These are phyloP conservation scores for Davidsoniella virescens DNA, from an alignment of 2,329 filamentous ascomycete genomes.

Conservation along the genomic window DNA sequence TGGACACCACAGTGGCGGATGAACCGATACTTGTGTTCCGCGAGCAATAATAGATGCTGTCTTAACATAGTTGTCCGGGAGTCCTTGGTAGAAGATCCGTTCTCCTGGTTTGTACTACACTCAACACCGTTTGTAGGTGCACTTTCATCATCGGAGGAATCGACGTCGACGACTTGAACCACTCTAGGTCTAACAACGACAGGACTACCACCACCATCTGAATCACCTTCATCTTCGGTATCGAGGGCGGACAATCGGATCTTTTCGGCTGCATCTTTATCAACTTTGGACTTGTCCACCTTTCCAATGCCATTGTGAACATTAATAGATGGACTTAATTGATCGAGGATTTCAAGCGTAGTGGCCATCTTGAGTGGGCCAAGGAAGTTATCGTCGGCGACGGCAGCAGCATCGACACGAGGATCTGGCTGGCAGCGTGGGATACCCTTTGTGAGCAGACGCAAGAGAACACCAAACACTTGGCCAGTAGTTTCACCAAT, in stretches of 20 bases:
- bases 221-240: conserved; percentile 21
- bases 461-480: conserved; percentile 61
- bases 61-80: conserved; percentile 19
- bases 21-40: conserved; percentile 53
- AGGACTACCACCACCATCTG: conserved; percentile 16
- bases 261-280: conserved; percentile 31
- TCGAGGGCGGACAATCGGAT: conserved; percentile 21
- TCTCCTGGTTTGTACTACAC: conserved; percentile 23
- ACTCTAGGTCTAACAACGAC: background rate
- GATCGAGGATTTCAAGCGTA: conserved; percentile 39
- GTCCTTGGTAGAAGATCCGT: conserved; percentile 30
- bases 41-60: conserved; percentile 56
- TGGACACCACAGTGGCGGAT: conserved; percentile 47
- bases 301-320: conserved; percentile 42
- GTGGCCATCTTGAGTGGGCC: conserved; percentile 26
- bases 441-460: conserved; percentile 51
- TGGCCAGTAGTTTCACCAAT: conserved; percentile 59
- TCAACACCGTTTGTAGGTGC: conserved; percentile 21
- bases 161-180: conserved; percentile 4
- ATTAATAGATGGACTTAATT: conserved; percentile 35
- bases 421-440: conserved; percentile 48
- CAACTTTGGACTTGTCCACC: conserved; percentile 29
- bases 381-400: conserved; percentile 19
- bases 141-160: conserved; percentile 17
- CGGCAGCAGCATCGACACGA: conserved; percentile 25